These are phyloP conservation scores for Alloteropsis angusta DNA, from an alignment of 202 grass and related monocot species.

Conservation along the genomic window DNA sequence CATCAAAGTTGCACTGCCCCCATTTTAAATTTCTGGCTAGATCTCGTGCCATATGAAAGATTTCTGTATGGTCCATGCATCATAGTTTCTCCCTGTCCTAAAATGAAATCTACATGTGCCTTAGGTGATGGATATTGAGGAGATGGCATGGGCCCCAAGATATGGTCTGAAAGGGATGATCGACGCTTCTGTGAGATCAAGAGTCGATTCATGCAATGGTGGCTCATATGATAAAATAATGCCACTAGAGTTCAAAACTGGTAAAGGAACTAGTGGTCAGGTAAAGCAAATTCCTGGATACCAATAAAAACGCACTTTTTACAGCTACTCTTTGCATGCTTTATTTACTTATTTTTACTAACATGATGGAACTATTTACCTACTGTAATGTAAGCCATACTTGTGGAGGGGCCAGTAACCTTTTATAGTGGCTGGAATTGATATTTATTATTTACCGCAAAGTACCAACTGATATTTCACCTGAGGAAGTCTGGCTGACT, in stretches of 20 bases:
- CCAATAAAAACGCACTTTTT: neutral
- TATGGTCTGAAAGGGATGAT: constrained; percentile 90
- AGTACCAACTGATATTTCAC: neutral
- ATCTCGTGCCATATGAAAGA: neutral
- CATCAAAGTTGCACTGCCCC: neutral
- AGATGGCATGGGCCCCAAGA: constrained; percentile 92
- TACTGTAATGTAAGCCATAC: neutral
- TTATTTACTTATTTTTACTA: neutral
- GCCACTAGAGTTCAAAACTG: constrained; percentile 93
- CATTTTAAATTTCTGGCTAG: neutral
- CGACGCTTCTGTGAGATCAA: constrained; percentile 75
- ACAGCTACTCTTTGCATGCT: neutral
- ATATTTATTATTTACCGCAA: neutral
- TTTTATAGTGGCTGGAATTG: neutral
- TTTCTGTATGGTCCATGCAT: neutral
- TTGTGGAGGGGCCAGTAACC: neutral
- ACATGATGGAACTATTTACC: neutral
- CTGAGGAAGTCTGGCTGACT: neutral
- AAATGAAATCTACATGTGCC: constrained; percentile 22
- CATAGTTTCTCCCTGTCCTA: neutral
- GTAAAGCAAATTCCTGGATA: constrained; percentile 42
- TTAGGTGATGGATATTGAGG: constrained; percentile 95
- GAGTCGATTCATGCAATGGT: constrained; percentile 40
- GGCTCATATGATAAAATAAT: constrained; percentile 57
- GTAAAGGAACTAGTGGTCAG: constrained; percentile 81